Percentiles rank a stretch among this genome's conserved stretches.
These are phyloP conservation scores for Oryza brachyantha DNA, from an alignment of 176 grass and related monocot genomes.

Conservation along the genomic window DNA sequence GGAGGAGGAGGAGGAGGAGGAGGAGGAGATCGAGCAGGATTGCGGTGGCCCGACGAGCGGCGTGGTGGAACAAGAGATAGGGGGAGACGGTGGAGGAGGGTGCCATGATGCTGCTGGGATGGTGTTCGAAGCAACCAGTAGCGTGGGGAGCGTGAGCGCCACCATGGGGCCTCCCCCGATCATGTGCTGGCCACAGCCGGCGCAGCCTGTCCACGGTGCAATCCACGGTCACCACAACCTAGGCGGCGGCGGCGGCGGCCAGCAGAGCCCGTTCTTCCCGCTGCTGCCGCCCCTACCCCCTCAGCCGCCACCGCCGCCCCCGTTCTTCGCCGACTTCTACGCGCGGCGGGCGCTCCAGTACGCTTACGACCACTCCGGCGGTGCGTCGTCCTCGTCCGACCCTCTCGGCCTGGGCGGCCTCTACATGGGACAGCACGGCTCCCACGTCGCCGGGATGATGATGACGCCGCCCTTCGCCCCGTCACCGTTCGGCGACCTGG, in stretches of 20 bases:
- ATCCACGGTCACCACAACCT: conserved; percentile 40
- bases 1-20: conserved; percentile 28
- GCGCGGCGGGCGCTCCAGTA: conserved; percentile 77
- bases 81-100: not conserved
- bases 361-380: conserved; percentile 56
- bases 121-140: conserved; percentile 50
- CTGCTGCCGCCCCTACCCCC: conserved; percentile 52
- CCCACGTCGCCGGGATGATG: conserved; percentile 43
- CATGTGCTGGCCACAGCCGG: conserved; percentile 28
- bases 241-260: not conserved
- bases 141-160: conserved; percentile 54
- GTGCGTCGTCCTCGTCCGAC: conserved; percentile 64
- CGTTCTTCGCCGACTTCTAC: conserved; percentile 79
- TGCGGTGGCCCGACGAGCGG: conserved; percentile 38
- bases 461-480: conserved; percentile 48
- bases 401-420: conserved; percentile 75
- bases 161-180: conserved; percentile 52
- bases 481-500: conserved; percentile 59
- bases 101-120: conserved; percentile 38
- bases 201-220: not conserved
- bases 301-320: conserved; percentile 34
- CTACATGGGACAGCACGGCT: conserved; percentile 59
- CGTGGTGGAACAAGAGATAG: conserved; percentile 35
- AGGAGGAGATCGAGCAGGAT: conserved; percentile 38
- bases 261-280: conserved; percentile 60